Percentiles rank a stretch among this genome's conserved stretches.
phyloP scores from a whole-genome alignment of 2,329 filamentous ascomycete genomes.

The Intubia oerlemansii region DNA sequence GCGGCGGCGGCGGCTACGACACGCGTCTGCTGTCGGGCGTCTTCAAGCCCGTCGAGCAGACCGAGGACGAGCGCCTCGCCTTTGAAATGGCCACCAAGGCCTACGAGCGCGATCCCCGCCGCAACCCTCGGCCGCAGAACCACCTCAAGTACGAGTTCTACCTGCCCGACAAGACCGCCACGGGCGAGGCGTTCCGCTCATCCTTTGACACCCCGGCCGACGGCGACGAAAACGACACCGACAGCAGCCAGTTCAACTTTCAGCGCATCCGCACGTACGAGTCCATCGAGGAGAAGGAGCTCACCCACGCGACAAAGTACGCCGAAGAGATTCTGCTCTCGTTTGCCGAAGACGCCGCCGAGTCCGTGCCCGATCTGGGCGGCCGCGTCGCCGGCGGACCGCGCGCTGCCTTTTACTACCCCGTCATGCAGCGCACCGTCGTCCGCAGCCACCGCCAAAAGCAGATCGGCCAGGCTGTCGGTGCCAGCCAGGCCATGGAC shows the following conservation, averaged over 20 bases:
- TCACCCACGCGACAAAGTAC: slow-evolving; percentile 37
- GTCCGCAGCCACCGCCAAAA: slow-evolving; percentile 42
- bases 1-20: slow-evolving; percentile 31
- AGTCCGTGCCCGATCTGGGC: slow-evolving; percentile 10
- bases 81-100: slow-evolving; percentile 28
- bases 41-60: slow-evolving; percentile 36
- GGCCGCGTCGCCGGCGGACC: slow-evolving; percentile 21
- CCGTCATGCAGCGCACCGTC: slow-evolving; percentile 40
- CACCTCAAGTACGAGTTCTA: slow-evolving; percentile 47
- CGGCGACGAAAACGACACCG: slow-evolving; percentile 24
- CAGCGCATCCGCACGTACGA: slow-evolving; percentile 42
- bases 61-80: slow-evolving; percentile 29
- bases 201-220: slow-evolving; percentile 37
- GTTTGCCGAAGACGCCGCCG: slow-evolving; percentile 26
- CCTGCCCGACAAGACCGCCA: slow-evolving; percentile 26
- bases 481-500: slow-evolving; percentile 19
- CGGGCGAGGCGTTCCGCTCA: slow-evolving; percentile 33
- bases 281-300: slow-evolving; percentile 34
- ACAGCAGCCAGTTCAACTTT: slow-evolving; percentile 34
- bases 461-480: slow-evolving; percentile 33
- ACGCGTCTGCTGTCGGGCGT: slow-evolving; percentile 38
- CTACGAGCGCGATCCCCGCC: slow-evolving; percentile 32
- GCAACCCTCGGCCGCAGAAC: slow-evolving; percentile 32
- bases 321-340: slow-evolving; percentile 40
- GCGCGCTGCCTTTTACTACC: slow-evolving; percentile 46